These are phyloP conservation scores for Ophiostoma pallidulum DNA, from an alignment of 2,329 filamentous ascomycete species.

Conservation along the genomic window DNA sequence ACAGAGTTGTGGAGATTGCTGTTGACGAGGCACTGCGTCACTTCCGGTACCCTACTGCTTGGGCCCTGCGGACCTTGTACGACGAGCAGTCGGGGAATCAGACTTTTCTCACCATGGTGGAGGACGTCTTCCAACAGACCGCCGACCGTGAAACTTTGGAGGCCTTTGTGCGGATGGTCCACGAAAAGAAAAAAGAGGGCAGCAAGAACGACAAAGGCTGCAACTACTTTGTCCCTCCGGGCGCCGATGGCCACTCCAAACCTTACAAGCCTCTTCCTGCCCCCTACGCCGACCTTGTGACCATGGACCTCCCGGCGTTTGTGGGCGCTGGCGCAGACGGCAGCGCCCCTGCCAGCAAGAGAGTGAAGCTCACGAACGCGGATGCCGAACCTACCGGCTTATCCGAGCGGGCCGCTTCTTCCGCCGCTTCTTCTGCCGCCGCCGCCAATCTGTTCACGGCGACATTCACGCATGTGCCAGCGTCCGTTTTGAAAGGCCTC, in stretches of 20 bases:
- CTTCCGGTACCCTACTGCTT: conserved; percentile 52
- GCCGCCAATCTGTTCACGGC: background rate
- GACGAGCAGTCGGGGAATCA: conserved; percentile 45
- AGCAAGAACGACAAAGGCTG: conserved; percentile 41
- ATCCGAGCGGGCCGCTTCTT: too few relatives aligned
- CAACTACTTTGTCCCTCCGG: conserved; percentile 44
- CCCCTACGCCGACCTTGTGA: conserved; percentile 40
- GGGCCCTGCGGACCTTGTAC: conserved; percentile 50
- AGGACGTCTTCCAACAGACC: conserved; percentile 48
- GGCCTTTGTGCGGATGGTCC: conserved; percentile 42
- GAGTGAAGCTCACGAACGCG: conserved; percentile 24
- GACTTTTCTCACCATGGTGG: conserved; percentile 46
- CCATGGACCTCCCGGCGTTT: conserved; percentile 28
- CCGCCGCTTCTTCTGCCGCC: background rate
- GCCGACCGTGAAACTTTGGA: conserved; percentile 42
- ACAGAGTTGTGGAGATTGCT: conserved; percentile 46
- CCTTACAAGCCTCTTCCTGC: conserved; percentile 38
- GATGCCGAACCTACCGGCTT: conserved; percentile 1
- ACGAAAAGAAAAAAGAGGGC: conserved; percentile 47
- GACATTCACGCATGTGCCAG: background rate
- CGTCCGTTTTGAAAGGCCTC: background rate
- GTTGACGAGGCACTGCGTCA: conserved; percentile 49
- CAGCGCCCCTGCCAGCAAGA: conserved; percentile 26
- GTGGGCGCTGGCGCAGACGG: background rate
- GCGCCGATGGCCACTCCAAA: conserved; percentile 33